A percentile compares a stretch with the other conserved stretches of the same genome.
Conservation (phyloP, 805 yeast species). For the Yarrowia bubula region DNA sequence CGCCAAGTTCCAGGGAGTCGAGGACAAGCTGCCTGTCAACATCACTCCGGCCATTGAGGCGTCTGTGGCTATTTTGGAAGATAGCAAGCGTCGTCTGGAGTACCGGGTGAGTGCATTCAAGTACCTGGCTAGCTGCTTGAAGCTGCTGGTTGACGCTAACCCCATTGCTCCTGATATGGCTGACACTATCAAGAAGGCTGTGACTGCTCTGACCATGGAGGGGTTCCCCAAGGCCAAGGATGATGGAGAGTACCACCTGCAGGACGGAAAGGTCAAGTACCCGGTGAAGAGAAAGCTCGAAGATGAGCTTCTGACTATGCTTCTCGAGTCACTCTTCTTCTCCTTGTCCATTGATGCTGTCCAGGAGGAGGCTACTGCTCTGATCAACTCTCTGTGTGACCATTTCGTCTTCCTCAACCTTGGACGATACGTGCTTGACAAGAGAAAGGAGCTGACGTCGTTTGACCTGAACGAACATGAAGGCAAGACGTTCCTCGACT, state of each 20-base stretch:
- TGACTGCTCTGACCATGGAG: constrained; percentile 40
- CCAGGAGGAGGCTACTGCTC: constrained; percentile 59
- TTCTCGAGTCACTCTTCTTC: constrained; percentile 70
- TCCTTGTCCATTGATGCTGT: constrained; percentile 74
- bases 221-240: constrained; percentile 43
- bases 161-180: constrained; percentile 48
- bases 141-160: constrained; percentile 61
- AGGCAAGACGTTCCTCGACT: constrained; percentile 68
- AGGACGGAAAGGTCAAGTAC: constrained; percentile 32
- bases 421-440: constrained; percentile 67
- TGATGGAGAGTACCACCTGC: constrained; percentile 27
- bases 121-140: constrained; percentile 63
- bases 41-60: constrained; percentile 79
- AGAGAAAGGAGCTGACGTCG: constrained; percentile 59
- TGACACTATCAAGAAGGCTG: constrained; percentile 30
- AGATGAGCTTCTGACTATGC: constrained; percentile 58
- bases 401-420: constrained; percentile 79
- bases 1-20: constrained; percentile 68
- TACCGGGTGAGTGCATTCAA: constrained; percentile 77
- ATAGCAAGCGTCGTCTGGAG: constrained; percentile 54
- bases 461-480: constrained; percentile 78
- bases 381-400: constrained; percentile 66
- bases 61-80: constrained; percentile 73
- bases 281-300: constrained; percentile 41
- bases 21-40: constrained; percentile 62